Conservation (phyloP, 306 rosid genomes). For the Glycine tomentella region DNA sequence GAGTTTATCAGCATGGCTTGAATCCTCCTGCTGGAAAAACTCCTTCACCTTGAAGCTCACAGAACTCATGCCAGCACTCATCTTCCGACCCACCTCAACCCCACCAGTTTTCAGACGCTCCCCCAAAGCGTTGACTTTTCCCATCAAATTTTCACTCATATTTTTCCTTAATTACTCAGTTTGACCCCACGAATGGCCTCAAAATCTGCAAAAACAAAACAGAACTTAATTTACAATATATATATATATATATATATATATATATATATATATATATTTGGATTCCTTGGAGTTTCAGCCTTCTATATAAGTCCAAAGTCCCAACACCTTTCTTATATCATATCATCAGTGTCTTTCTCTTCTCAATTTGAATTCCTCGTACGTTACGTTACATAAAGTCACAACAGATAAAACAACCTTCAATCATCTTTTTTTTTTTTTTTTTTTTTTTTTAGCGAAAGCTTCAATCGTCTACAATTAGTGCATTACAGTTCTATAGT, state of each 20-base stretch:
- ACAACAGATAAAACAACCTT: conserved; percentile 19
- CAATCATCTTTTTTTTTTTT: too few species aligned
- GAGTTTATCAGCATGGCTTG: conserved; percentile 74
- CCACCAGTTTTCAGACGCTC: conserved; percentile 89
- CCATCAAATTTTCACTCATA: conserved; percentile 79
- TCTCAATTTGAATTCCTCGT: conserved; percentile 21
- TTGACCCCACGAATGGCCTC: too few species aligned
- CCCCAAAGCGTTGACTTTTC: conserved; percentile 79
- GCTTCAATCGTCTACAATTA: too few species aligned
- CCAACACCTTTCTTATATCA: too few species aligned
- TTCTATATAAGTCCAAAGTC: not conserved
- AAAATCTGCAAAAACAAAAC: too few species aligned
- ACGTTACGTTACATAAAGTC: conserved; percentile 32
- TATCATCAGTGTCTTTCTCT: not conserved
- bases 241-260: too few species aligned
- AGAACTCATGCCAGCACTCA: conserved; percentile 87
- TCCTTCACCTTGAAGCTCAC: conserved; percentile 89
- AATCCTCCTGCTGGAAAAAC: conserved; percentile 67
- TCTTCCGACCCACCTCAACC: conserved; percentile 75
- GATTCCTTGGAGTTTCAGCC: conserved; percentile 43
- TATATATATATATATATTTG: too few species aligned
- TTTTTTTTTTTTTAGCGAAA: too few species aligned
- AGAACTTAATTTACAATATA: too few species aligned
- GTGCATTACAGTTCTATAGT: too few species aligned
- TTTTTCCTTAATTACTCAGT: too few species aligned